Percentiles rank a stretch among this genome's conserved stretches.
phyloP scores from a whole-genome alignment of 2,329 filamentous ascomycete genomes.

The Cordyceps fumosorosea region DNA sequence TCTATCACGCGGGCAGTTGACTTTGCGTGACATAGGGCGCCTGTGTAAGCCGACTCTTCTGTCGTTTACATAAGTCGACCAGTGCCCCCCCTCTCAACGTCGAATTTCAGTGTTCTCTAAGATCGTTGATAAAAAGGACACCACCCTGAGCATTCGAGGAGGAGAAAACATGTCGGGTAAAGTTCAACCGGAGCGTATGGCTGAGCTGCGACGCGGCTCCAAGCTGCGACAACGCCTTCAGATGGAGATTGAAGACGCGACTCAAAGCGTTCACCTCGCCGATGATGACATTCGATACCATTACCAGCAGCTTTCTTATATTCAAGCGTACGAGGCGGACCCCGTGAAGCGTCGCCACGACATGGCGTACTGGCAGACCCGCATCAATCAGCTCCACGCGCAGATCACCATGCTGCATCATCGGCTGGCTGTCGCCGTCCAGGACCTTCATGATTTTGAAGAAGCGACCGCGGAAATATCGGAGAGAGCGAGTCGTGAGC shows the following conservation, averaged over 20 bases:
- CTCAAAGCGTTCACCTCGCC: not conserved
- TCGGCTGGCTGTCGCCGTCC: not conserved
- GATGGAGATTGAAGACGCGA: conserved; percentile 5
- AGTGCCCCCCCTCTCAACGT: not conserved
- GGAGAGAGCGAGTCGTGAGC: not conserved
- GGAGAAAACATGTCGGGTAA: not conserved
- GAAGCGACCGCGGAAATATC: conserved; percentile 2
- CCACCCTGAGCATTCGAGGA: not conserved
- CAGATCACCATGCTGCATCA: not conserved
- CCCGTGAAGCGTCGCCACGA: not conserved
- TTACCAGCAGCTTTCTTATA: conserved; percentile 2
- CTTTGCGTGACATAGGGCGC: not conserved
- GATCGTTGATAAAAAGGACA: no score
- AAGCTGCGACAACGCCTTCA: conserved; percentile 12
- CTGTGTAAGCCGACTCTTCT: not conserved
- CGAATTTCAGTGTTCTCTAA: not conserved
- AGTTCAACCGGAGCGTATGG: conserved; percentile 10
- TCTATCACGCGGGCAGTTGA: not conserved
- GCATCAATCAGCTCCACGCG: not conserved
- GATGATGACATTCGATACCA: conserved; percentile 3
- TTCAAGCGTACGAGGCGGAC: conserved; percentile 1
- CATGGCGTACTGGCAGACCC: conserved; percentile 1
- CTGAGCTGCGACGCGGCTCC: conserved; percentile 2
- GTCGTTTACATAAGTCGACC: not conserved
- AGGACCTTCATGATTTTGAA: conserved; percentile 11